Evolutionary conservation across 345 rosid genomes (phyloP).

Genomic region (Salix caprea): DNA sequence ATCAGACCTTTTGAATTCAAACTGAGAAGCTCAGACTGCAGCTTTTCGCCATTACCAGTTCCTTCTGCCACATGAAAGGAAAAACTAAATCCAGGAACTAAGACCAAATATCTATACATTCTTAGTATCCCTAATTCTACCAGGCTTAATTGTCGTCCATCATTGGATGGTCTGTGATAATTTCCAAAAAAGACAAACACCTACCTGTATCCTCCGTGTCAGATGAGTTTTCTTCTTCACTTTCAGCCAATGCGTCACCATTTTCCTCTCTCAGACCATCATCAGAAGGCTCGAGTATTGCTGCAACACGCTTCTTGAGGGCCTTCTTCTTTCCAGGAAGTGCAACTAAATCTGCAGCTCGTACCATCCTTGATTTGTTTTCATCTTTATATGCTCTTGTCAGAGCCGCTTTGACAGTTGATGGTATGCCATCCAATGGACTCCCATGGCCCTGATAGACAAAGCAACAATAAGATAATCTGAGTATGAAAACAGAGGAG

Average conservation of each 20-base stretch:
- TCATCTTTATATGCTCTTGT: constrained; percentile 78
- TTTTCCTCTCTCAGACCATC: constrained; percentile 60
- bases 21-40: constrained; percentile 65
- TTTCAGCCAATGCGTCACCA: constrained; percentile 46
- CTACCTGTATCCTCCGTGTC: constrained; percentile 68
- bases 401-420: constrained; percentile 83
- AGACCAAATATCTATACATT: neutral
- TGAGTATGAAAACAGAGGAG: neutral
- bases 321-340: constrained; percentile 84
- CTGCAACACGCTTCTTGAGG: constrained; percentile 73
- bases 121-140: too few species aligned
- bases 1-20: constrained; percentile 66
- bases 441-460: constrained; percentile 58
- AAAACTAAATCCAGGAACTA: neutral
- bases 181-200: neutral
- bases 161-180: too few species aligned
- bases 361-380: constrained; percentile 67
- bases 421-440: constrained; percentile 80
- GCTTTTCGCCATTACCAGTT: constrained; percentile 45
- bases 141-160: too few species aligned
- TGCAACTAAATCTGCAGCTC: constrained; percentile 79
- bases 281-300: constrained; percentile 65
- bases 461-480: constrained; percentile 9
- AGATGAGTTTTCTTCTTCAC: constrained; percentile 60
- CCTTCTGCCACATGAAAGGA: constrained; percentile 33